Evolutionary conservation across 352 stramenopile species (phyloP).

Genomic region (Phytophthora sojae): DNA sequence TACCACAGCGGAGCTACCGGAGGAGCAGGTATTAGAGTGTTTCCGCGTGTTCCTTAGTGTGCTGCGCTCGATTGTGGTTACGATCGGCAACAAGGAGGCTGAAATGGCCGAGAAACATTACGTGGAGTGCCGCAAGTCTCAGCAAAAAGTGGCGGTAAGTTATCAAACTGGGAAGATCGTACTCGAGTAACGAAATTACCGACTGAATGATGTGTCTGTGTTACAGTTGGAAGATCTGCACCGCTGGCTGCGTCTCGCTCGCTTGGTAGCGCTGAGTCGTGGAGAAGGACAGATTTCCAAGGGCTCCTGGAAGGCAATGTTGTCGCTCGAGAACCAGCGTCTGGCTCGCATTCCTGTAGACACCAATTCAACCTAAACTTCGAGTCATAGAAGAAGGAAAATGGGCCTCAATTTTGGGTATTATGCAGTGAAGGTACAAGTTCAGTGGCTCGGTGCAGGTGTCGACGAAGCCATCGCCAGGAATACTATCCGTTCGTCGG

Average conservation of each 20-base stretch:
- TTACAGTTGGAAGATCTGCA: slow-evolving; percentile 78
- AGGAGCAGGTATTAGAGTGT: slow-evolving; percentile 57
- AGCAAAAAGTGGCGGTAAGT: slow-evolving; percentile 78
- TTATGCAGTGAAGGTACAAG: slow-evolving; percentile 17
- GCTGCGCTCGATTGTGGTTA: slow-evolving; percentile 58
- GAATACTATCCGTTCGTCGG: slow-evolving; percentile 45
- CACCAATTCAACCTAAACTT: slow-evolving; percentile 20
- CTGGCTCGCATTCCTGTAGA: slow-evolving; percentile 35
- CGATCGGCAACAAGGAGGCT: slow-evolving; percentile 76
- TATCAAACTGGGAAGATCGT: not conserved
- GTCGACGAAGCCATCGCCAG: not conserved
- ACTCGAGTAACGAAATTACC: not conserved
- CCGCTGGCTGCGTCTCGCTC: slow-evolving; percentile 75
- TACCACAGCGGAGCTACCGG: slow-evolving; percentile 1
- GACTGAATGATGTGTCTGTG: slow-evolving; percentile 4
- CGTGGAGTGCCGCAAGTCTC: slow-evolving; percentile 69
- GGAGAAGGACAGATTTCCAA: slow-evolving; percentile 62
- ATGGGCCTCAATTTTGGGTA: slow-evolving; percentile 16
- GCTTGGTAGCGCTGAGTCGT: slow-evolving; percentile 71
- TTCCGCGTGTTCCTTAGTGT: slow-evolving; percentile 77
- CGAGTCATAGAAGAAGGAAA: slow-evolving; percentile 16
- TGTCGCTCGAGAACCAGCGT: slow-evolving; percentile 60
- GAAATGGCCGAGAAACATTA: slow-evolving; percentile 85
- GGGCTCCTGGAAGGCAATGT: slow-evolving; percentile 63
- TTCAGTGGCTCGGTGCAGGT: slow-evolving; percentile 10